Percentiles rank a stretch among this genome's conserved stretches.
These are phyloP conservation scores for Letharia lupina DNA, from an alignment of 495 filamentous ascomycete genomes.

Conservation along the genomic window DNA sequence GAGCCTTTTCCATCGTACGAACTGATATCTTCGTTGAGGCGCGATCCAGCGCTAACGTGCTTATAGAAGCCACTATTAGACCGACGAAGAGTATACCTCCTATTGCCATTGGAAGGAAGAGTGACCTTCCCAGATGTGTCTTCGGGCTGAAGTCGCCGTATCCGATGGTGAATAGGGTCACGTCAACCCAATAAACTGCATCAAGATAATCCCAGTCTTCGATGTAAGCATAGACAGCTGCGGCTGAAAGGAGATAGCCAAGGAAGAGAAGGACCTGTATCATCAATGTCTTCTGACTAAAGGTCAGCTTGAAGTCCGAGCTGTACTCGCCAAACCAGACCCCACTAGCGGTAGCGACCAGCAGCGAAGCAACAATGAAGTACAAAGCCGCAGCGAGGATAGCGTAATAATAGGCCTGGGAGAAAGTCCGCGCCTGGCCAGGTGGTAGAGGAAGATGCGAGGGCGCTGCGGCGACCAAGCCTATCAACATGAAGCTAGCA, in stretches of 20 bases:
- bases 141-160: neutral
- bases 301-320: constrained; percentile 59
- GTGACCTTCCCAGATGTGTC: constrained; percentile 41
- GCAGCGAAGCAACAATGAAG: constrained; percentile 58
- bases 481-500: constrained; percentile 54
- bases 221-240: constrained; percentile 56
- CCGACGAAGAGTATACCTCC: constrained; percentile 74
- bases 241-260: constrained; percentile 61
- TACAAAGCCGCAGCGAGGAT: constrained; percentile 66
- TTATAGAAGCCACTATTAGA: constrained; percentile 71
- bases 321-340: constrained; percentile 52
- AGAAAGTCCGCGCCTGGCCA: constrained; percentile 39
- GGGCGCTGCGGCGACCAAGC: constrained; percentile 46
- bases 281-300: constrained; percentile 70
- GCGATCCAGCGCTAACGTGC: constrained; percentile 62
- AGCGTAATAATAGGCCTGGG: constrained; percentile 71
- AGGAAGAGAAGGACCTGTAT: constrained; percentile 70
- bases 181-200: constrained; percentile 70
- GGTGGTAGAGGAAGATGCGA: constrained; percentile 38
- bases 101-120: constrained; percentile 69
- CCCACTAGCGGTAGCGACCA: constrained; percentile 57
- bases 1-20: constrained; percentile 50
- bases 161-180: constrained; percentile 22
- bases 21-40: constrained; percentile 58
- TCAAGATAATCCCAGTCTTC: constrained; percentile 73